Evolutionary conservation across 2,329 filamentous ascomycete genomes (phyloP), one percentile per base, ranked within the genome.

Genomic region (Paecilomyces variotii): DNA sequence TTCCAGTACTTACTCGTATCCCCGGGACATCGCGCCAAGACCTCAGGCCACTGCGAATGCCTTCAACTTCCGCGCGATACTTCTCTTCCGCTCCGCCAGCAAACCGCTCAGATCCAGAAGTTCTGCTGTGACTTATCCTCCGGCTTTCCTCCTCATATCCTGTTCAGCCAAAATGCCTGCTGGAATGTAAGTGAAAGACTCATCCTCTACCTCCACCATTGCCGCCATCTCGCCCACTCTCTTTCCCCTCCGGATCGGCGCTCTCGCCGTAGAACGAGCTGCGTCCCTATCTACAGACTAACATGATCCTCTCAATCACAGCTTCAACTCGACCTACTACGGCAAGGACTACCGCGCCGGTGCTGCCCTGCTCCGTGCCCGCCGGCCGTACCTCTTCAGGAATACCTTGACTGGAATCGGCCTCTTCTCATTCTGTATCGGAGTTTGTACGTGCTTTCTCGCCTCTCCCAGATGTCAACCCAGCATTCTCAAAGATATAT

Each of bases 341-440:
- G 90, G 96, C 77, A 86, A 87, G 72, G 83, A 89, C 70, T 89
- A 89, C 78, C 87, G 89, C 64, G 91, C 95, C 76, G 89, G 90
- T 61, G 87, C 91, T 54, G 90, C 95, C 58, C 86, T 99, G 64
- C 87, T 97, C 72, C 90, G 94, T 71, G 93, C 94, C 58, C 87
- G 95, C 68, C 87, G 90, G 67, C 94, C 94, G 55, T 99, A 95
- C 74, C 82, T 99, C 49, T 78, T 97, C 75, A 95, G 89, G 80
- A 99, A 99, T 76, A 82, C 88, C 28, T 68, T 93, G 60, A 91
- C 91, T 0, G 94, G 94, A 19, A 70, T 89, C n/a, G 84, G 81
- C 12, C 82, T 97, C 54, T 81, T 88, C 65, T 82, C 80, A 24
- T 86, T 97, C 65, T 87, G 90, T n/a, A 81, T 90, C 63, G 85